Evolutionary conservation across 345 rosid genomes (phyloP), one percentile per base, ranked within the genome.

Genomic region (Euclidium syriacum): DNA sequence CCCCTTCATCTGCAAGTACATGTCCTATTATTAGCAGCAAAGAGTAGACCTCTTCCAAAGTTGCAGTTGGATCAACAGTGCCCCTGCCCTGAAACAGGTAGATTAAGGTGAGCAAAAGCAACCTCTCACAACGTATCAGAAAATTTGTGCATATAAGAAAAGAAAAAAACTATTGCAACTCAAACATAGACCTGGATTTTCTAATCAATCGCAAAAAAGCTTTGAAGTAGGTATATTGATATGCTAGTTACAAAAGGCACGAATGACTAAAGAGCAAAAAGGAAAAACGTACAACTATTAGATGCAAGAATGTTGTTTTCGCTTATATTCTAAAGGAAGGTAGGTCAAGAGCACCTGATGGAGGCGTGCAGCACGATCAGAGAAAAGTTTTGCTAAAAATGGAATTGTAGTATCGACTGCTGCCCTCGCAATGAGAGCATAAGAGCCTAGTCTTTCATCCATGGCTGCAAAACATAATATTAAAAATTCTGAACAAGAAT

Each of bases 1-100:
- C 97, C 63, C 97, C 96, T 80, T 94, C 99, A 78, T 94, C 99
- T 40, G 95, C 97, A 77, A 94, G 90, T 56, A 94, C 85, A 77
- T 94, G 97, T 63, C 99, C 99, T 27, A 76, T 78, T 75, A 94
- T 81, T 41, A 94, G 68, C 74, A 90, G 73, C 74, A 94, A 77
- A 11, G 96, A 90, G 77, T 87, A 94, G 48, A 87, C 80, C 78
- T 94, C 99, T 73, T 94, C 99, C 81, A 94, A 66, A 66, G 83
- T 85, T 74, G 78, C 85, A 14, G 88, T 94, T 27, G 75, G 91
- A 75, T 90, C 97, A 58, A 67, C 77, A 71, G 75, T 68, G 79
- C 95, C 90, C 78, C 85, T 85, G 70, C 97, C 97, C 99, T 94
- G 75, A 34, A 62, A 65, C 27, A 58, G 47, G 54, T 49, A 64